Base-by-base conservation (phyloP, 2,329 filamentous ascomycete species). In the Paecilomyces dactylethromorphus region DNA sequence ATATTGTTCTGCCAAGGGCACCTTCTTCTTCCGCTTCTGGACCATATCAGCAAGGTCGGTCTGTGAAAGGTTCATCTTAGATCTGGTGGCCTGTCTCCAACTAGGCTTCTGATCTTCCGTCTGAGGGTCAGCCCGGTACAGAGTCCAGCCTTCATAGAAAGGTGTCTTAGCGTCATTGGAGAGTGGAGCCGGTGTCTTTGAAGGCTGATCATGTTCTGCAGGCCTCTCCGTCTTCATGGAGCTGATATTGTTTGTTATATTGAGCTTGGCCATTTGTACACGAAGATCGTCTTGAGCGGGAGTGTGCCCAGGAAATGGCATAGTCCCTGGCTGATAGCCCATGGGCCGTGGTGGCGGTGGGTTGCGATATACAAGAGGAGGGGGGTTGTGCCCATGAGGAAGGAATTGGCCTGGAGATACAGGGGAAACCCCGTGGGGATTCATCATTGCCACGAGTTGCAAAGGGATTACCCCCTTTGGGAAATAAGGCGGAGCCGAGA, bases 131-230 rank as follows among this genome's bases (percentile, higher is more conserved):
- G 71, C 72, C 56, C 71, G 71, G 63, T 66, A 68, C 54, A 75
- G 69, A n/a, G 67, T 72, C 60, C 69, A 76, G 2, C 74, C 72
- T 57, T 72, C 71, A 22, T 71, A 71, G 15, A 61, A 54, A 3
- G 62, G 61, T 7, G 58, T 26, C 18, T 59, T 59, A 13, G 64
- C 53, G 26, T 60, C 58, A 13, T 59, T 22, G 22, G 65, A 61
- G 18, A 45, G 32, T 2, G 21, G 53, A 10, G 50, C 52, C 29
- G 51, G 12, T 12, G 50, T 32, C 59, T 58, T 51, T 55, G 55
- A 13, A 26, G n/a, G 21, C 53, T 61, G 22, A 29, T 53, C 12
- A 45, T 54, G 29, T 33, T 22, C 26, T 15, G 18, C 22, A 15
- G 56, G 22, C 24, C 21, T 18, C 15, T 53, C 53, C 58, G 11